Evolutionary conservation across 345 rosid genomes (phyloP), one percentile per base, ranked within the genome.

Genomic region (Adansonia digitata): DNA sequence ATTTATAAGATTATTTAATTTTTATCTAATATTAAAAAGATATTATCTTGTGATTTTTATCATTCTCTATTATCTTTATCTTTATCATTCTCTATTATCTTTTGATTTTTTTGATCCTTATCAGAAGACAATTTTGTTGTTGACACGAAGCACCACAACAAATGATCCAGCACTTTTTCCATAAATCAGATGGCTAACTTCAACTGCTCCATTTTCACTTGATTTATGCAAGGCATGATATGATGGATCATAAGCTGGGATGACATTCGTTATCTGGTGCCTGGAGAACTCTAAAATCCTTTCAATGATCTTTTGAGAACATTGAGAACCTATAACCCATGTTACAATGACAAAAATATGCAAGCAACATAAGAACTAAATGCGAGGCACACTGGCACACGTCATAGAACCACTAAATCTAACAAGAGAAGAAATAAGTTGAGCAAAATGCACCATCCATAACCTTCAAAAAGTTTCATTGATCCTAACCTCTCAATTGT

Each of bases 281-380:
- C 94, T 89, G 53, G 97, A 89, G 81, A 93, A 93, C 87, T 93
- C 99, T 82, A 95, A 77, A 86, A 93, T 88, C 83, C 99, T 86
- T 82, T 95, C 99, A 85, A 95, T 95, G 59, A 90, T 87, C 99
- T 95, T 84, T 69, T 34, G 78, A 71, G 60, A 80, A 77, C 59
- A 55, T 12, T 31, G 56, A 81, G 4, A 61, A 65, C 74, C 53
- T 69, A 69, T 69, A 69, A 18, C 8, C 43, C 43, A 0, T 69
- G 27, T 31, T 75, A 64, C 53, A 37, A 72, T 48, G 24, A 67
- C n/a, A n/a, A 10, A 74, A 24, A 42, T 11, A 34, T 3, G 56
- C 35, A 52, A 12, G 46, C 27, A 43, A 17, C 42, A 49, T 46
- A 17, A 31, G 34, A 73, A 26, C 65, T 18, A 22, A 72, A 10